These are phyloP conservation scores for Solanum commersonii DNA, from an alignment of 257 asterid genomes.

Conservation along the genomic window DNA sequence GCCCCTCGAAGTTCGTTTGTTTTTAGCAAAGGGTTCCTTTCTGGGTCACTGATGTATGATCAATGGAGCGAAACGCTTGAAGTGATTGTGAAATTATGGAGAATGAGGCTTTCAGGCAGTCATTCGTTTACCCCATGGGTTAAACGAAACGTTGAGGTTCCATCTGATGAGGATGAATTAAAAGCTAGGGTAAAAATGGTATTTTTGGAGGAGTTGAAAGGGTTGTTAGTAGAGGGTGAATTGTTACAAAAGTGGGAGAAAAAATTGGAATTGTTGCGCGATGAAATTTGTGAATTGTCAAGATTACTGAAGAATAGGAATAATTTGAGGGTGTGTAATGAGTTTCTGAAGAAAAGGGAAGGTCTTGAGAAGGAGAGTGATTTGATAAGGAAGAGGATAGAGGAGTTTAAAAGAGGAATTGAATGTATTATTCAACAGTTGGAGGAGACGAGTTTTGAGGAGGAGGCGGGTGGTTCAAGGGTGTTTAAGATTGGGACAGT, in stretches of 20 bases:
- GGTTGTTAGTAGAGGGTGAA: conserved; percentile 29
- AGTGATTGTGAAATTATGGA: conserved; percentile 56
- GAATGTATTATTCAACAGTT: conserved; percentile 33
- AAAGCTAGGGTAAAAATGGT: conserved; percentile 26
- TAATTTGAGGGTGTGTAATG: conserved; percentile 1
- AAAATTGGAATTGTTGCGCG: conserved; percentile 17
- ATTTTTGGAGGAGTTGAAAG: conserved; percentile 42
- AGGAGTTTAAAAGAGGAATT: conserved; percentile 51
- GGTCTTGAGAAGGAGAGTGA: conserved; percentile 44
- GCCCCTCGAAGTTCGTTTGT: conserved; percentile 23
- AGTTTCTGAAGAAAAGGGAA: conserved; percentile 16
- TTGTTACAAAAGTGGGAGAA: conserved; percentile 38
- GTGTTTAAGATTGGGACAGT: conserved; percentile 31
- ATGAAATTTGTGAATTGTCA: conserved; percentile 17
- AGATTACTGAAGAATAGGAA: not conserved
- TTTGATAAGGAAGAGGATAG: conserved; percentile 12
- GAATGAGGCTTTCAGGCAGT: conserved; percentile 20
- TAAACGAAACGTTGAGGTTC: conserved; percentile 23
- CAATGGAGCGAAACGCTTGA: conserved; percentile 73
- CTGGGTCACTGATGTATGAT: conserved; percentile 30
- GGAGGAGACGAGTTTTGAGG: conserved; percentile 23
- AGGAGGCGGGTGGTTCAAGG: not conserved
- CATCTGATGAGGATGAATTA: conserved; percentile 67
- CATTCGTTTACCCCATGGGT: conserved; percentile 35
- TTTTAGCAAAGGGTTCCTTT: not conserved